Base-by-base conservation (phyloP, 768 basidiomycete species). In the Leccinum arenicola region DNA sequence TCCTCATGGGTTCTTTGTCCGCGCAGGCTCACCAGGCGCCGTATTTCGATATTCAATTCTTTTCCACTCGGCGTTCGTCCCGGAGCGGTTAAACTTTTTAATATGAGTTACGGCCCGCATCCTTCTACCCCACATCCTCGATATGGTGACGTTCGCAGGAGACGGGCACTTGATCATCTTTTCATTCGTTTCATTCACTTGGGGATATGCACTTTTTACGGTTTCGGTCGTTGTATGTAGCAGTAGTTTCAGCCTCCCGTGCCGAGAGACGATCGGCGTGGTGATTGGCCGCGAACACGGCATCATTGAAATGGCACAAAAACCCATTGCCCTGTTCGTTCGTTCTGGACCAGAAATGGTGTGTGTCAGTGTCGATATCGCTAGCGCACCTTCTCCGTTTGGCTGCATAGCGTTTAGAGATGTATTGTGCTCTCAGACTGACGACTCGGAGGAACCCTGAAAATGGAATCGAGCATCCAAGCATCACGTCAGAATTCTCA, bases 71-170 rank as follows among this genome's bases (percentile, higher is more conserved):
- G 56, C 56, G 33, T 48, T 35, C 43, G 38, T 50, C 50, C 52
- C 15, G 54, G 50, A 40, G 50, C 45, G 35, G 45, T 67, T 67
- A 66, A 63, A 55, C 70, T 71, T 71, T 66, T 69, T 61, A 60
- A 62, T 67, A 55, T 70, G 64, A 58, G 56, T 70, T 68, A 50
- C 27, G 25, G 27, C 55, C 53, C 60, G 53, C 60, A 66, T 55
- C 50, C 57, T 33, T 50, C 56, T 55, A 60, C 58, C 67, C 56
- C 65, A 56, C 61, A 59, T 43, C 64, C 62, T 55, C 21, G 21
- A 58, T 58, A 59, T 23, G 47, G 64, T 3, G 33, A 47, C 36
- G 21, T 57, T 48, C 40, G 17, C 52, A 45, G 27, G 51, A 50
- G 31, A n/a, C 47, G 29, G 29, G 31, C 21, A 23, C 17, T 21